These are phyloP conservation scores for Colletotrichum somersetense DNA, from an alignment of 2,329 filamentous ascomycete genomes.

Conservation along the genomic window DNA sequence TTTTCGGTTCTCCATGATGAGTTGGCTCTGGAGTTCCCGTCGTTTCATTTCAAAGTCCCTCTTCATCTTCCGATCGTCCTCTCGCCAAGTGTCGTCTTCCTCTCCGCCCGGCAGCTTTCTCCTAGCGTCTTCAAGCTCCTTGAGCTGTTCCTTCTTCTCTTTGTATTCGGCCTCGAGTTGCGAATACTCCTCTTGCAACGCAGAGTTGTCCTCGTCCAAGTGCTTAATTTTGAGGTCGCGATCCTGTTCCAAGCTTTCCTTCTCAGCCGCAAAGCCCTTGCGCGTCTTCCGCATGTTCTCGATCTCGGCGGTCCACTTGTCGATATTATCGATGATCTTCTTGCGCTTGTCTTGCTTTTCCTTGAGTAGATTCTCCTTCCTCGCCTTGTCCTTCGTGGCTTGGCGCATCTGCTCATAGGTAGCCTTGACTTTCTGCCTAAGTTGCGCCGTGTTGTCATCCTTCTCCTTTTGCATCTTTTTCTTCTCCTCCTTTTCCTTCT, in stretches of 20 bases:
- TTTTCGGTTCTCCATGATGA: conserved; percentile 62
- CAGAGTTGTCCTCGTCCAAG: conserved; percentile 67
- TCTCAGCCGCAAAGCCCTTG: conserved; percentile 67
- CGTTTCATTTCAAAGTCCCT: conserved; percentile 68
- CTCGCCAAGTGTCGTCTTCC: conserved; percentile 68
- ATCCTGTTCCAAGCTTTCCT: conserved; percentile 62
- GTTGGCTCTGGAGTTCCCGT: conserved; percentile 64
- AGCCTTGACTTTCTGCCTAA: conserved; percentile 83
- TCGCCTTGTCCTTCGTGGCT: conserved; percentile 81
- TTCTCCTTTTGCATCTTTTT: conserved; percentile 86
- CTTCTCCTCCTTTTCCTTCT: conserved; percentile 83
- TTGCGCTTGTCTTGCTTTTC: conserved; percentile 77
- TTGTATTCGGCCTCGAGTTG: conserved; percentile 80
- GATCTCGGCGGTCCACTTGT: conserved; percentile 75
- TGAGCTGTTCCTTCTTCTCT: conserved; percentile 70
- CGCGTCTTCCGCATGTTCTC: conserved; percentile 69
- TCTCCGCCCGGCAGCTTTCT: conserved; percentile 73
- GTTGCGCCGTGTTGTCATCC: conserved; percentile 87
- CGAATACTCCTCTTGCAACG: conserved; percentile 73
- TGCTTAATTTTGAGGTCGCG: conserved; percentile 65
- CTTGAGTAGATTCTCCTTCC: conserved; percentile 79
- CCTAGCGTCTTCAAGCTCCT: conserved; percentile 78
- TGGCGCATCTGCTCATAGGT: conserved; percentile 86
- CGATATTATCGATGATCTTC: conserved; percentile 77
- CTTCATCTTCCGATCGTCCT: conserved; percentile 65